phyloP scores from a whole-genome alignment of 768 basidiomycete genomes.

The Rhodosporidiobolus sp. region DNA sequence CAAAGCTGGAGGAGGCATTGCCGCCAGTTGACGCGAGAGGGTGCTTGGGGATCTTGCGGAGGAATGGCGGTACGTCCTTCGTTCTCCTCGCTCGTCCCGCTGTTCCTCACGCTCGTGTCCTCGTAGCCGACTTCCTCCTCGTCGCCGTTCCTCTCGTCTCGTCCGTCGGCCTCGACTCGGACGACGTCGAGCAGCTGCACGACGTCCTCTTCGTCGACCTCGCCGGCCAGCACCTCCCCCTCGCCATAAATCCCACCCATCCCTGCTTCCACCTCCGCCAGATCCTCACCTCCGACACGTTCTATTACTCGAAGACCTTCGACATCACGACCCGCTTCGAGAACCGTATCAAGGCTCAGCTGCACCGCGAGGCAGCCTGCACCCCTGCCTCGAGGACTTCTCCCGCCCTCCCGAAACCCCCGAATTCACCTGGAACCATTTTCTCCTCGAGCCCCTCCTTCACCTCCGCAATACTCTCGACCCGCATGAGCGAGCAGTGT shows the following conservation, averaged over 20 bases:
- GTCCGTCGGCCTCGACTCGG: background rate
- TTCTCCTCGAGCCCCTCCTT: conserved; percentile 9
- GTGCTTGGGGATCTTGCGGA: background rate
- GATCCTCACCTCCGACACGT: conserved; percentile 2
- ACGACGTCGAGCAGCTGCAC: conserved; percentile 4
- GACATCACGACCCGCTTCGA: conserved; percentile 11
- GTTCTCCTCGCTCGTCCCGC: background rate
- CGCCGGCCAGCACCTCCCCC: background rate
- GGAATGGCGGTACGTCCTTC: background rate
- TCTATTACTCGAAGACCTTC: conserved; percentile 4
- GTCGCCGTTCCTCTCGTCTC: conserved; percentile 3
- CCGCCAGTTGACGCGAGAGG: background rate
- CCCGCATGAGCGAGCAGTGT: background rate
- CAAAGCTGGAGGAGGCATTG: background rate
- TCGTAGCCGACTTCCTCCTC: conserved; percentile 4
- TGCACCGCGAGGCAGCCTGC: background rate
- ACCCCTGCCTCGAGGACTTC: background rate
- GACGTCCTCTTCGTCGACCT: conserved; percentile 20
- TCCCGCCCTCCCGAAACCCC: background rate
- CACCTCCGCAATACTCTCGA: background rate
- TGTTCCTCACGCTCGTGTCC: background rate
- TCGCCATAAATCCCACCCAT: background rate
- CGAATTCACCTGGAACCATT: conserved; percentile 19
- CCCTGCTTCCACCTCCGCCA: conserved; percentile 1
- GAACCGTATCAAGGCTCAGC: background rate